Percentiles rank a stretch among this genome's conserved stretches.
phyloP scores from a whole-genome alignment of 441 rosid genomes.

The Gossypium schwendimanii region DNA sequence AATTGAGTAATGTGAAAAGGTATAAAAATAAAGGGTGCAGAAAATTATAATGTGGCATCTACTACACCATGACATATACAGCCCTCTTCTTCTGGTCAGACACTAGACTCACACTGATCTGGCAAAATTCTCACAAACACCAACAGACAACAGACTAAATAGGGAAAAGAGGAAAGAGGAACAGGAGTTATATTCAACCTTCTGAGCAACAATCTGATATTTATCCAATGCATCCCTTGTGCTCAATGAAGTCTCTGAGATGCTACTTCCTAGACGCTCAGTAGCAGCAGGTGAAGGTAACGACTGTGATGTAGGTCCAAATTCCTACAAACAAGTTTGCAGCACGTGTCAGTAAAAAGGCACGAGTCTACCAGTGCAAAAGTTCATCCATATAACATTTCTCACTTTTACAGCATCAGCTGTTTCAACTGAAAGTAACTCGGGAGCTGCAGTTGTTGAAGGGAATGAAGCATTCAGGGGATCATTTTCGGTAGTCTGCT shows the following conservation, averaged over 20 bases:
- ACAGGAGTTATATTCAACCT: slow-evolving; percentile 37
- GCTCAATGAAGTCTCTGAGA: slow-evolving; percentile 60
- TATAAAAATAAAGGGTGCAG: neutral
- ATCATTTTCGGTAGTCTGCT: slow-evolving; percentile 42
- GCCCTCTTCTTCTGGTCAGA: neutral
- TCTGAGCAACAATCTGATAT: slow-evolving; percentile 73
- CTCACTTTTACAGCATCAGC: slow-evolving; percentile 54
- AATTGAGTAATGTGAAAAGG: neutral
- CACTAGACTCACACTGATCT: neutral
- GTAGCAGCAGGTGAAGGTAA: slow-evolving; percentile 45
- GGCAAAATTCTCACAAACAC: neutral
- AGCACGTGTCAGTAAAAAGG: slow-evolving; percentile 19
- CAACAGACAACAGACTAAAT: neutral
- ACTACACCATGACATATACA: neutral
- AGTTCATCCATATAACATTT: neutral
- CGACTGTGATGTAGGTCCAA: slow-evolving; percentile 45
- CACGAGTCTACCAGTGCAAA: slow-evolving; percentile 5
- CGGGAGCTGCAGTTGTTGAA: slow-evolving; percentile 42
- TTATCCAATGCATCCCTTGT: slow-evolving; percentile 95
- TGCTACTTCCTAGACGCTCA: slow-evolving; percentile 57
- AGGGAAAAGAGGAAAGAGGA: neutral
- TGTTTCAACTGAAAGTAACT: slow-evolving; percentile 43
- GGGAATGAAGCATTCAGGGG: slow-evolving; percentile 39
- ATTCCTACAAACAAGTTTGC: slow-evolving; percentile 40
- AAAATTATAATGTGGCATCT: neutral